Percentiles rank a stretch among this genome's conserved stretches.
phyloP scores from a whole-genome alignment of 805 yeast species.

The Yarrowia keelungensis region DNA sequence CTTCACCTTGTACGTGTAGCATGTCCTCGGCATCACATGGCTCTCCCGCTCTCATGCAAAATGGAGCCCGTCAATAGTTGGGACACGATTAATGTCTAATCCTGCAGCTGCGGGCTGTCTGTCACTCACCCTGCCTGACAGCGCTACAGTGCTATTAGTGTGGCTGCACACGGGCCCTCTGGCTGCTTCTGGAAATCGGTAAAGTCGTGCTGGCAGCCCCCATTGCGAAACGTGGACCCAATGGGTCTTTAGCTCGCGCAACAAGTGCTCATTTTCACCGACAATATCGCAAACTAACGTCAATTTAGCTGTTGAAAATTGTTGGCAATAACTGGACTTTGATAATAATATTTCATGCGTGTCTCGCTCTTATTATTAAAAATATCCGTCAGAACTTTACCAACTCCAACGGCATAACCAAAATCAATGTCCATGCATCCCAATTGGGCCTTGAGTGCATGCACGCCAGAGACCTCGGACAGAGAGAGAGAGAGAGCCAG shows the following conservation, averaged over 20 bases:
- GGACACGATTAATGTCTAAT: slow-evolving; percentile 8
- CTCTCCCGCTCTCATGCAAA: background rate
- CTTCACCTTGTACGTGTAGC: slow-evolving; percentile 16
- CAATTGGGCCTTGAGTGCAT: slow-evolving; percentile 19
- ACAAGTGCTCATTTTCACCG: background rate
- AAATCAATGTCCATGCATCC: slow-evolving; percentile 6
- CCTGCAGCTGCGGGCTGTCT: slow-evolving; percentile 25
- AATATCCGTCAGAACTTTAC: slow-evolving; percentile 9
- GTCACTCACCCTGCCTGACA: slow-evolving; percentile 15
- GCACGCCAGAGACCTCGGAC: background rate
- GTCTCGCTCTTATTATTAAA: slow-evolving; percentile 9
- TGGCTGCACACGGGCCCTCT: slow-evolving; percentile 21
- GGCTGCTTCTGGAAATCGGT: slow-evolving; percentile 11
- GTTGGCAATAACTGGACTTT: slow-evolving; percentile 4
- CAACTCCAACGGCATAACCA: slow-evolving; percentile 11
- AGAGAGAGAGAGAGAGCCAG: background rate
- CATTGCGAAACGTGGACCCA: background rate
- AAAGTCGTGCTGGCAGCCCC: background rate
- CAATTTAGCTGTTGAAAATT: background rate
- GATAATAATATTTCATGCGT: slow-evolving; percentile 2
- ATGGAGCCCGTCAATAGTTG: background rate
- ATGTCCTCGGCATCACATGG: slow-evolving; percentile 10
- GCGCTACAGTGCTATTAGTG: slow-evolving; percentile 16
- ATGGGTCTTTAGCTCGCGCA: background rate
- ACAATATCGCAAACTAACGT: background rate